phyloP scores from a whole-genome alignment of 495 filamentous ascomycete species.

The Annulohypoxylon stygium region DNA sequence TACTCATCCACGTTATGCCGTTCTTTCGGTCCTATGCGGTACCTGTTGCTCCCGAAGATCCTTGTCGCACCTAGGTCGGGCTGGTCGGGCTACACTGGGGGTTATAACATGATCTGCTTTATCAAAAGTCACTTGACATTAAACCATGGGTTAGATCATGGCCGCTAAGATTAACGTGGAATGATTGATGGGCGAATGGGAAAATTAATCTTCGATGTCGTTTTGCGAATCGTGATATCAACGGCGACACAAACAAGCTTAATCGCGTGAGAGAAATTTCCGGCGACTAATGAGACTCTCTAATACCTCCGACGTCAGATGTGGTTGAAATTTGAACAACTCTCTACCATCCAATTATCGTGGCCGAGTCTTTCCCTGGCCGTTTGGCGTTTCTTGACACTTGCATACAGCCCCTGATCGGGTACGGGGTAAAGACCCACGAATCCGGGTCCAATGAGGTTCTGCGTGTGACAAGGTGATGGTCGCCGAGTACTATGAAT shows the following conservation, averaged over 20 bases:
- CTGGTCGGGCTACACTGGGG: not conserved
- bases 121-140: slow-evolving; percentile 36
- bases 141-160: slow-evolving; percentile 13
- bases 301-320: slow-evolving; percentile 32
- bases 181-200: slow-evolving; percentile 26
- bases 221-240: slow-evolving; percentile 7
- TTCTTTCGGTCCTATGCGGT: slow-evolving; percentile 40
- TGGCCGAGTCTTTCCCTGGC: slow-evolving; percentile 8
- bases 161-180: slow-evolving; percentile 20
- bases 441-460: slow-evolving; percentile 31
- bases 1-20: slow-evolving; percentile 31
- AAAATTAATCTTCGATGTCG: slow-evolving; percentile 35
- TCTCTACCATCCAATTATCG: slow-evolving; percentile 25
- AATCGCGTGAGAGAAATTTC: slow-evolving; percentile 26
- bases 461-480: not conserved
- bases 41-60: slow-evolving; percentile 37
- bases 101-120: slow-evolving; percentile 30
- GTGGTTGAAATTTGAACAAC: slow-evolving; percentile 12
- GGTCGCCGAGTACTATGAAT: slow-evolving; percentile 6
- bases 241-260: slow-evolving; percentile 17
- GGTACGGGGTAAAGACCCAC: slow-evolving; percentile 21
- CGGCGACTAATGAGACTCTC: slow-evolving; percentile 41
- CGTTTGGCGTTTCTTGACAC: slow-evolving; percentile 30
- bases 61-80: slow-evolving; percentile 14
- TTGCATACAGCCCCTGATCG: slow-evolving; percentile 36